Percentiles rank a stretch among this genome's conserved stretches.
Conservation (phyloP, 139 green algal genomes). For the Microglena sp. region DNA sequence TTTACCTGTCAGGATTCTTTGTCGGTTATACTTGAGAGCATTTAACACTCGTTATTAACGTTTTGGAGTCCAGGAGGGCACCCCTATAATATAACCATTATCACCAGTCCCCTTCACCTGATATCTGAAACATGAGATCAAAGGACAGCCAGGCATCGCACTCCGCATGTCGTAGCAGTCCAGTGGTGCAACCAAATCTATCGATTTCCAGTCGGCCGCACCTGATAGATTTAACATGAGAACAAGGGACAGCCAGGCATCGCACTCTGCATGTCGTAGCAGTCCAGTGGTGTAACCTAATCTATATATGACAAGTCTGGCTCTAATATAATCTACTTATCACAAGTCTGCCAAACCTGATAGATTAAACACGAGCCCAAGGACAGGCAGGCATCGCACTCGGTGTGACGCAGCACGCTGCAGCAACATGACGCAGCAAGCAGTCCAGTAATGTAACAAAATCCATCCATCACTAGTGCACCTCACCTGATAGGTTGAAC, state of each 20-base stretch:
- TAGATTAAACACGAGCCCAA: constrained; percentile 75
- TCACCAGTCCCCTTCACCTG: constrained; percentile 15
- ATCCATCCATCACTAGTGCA: not conserved
- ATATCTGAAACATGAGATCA: constrained; percentile 68
- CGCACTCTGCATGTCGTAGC: constrained; percentile 65
- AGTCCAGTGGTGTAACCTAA: too few species aligned
- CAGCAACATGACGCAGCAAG: too few species aligned
- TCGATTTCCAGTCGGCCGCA: constrained; percentile 1
- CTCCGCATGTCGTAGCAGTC: constrained; percentile 67
- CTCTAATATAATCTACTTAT: too few species aligned
- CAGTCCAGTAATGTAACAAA: too few species aligned
- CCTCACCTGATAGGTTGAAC: constrained; percentile 57
- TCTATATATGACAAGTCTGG: too few species aligned
- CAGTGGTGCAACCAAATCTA: too few species aligned
- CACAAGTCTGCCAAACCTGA: constrained; percentile 21
- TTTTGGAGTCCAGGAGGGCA: too few species aligned
- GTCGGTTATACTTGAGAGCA: too few species aligned
- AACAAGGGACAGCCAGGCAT: constrained; percentile 87
- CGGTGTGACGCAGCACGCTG: constrained; percentile 66
- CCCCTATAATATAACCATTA: too few species aligned
- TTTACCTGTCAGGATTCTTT: too few species aligned
- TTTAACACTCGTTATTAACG: too few species aligned
- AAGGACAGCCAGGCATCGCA: constrained; percentile 89
- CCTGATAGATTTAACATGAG: constrained; percentile 68
- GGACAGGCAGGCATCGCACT: constrained; percentile 89